Percentiles rank a stretch among this genome's conserved stretches.
phyloP scores from a whole-genome alignment of 495 filamentous ascomycete genomes.

The Hyaloscypha finlandica region DNA sequence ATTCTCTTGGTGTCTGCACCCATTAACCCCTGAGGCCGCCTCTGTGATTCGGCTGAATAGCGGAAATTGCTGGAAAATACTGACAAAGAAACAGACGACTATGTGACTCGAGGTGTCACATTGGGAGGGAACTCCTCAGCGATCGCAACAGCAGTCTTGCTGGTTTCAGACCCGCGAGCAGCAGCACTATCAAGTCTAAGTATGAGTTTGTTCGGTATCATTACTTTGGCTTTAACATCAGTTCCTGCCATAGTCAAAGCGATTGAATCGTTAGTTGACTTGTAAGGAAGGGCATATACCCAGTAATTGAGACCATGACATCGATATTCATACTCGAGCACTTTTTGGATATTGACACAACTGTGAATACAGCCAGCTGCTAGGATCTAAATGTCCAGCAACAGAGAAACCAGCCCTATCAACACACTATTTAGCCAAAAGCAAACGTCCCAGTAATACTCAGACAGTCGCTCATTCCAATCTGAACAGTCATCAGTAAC shows the following conservation, averaged over 20 bases:
- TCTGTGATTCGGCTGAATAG: background rate
- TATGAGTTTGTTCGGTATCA: slow-evolving; percentile 57
- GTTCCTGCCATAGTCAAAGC: slow-evolving; percentile 44
- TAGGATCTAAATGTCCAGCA: slow-evolving; percentile 5
- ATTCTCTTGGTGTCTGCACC: background rate
- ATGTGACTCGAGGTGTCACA: slow-evolving; percentile 56
- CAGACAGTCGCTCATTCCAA: slow-evolving; percentile 9
- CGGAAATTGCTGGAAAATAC: slow-evolving; percentile 6
- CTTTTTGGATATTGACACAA: slow-evolving; percentile 10
- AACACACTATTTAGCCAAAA: background rate
- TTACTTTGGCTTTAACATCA: slow-evolving; percentile 51
- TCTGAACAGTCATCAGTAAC: slow-evolving; percentile 9
- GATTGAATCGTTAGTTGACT: slow-evolving; percentile 42
- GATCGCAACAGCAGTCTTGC: slow-evolving; percentile 52
- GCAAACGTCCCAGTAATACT: background rate
- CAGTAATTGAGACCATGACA: background rate
- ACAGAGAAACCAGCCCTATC: slow-evolving; percentile 13
- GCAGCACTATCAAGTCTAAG: slow-evolving; percentile 54
- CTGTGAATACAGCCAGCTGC: background rate
- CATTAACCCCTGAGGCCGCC: background rate
- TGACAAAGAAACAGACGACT: slow-evolving; percentile 47
- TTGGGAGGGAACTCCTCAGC: slow-evolving; percentile 55
- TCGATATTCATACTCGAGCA: background rate
- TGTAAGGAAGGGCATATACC: slow-evolving; percentile 27
- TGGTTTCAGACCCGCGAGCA: slow-evolving; percentile 53